Evolutionary conservation across 148 eudicot genomes (phyloP).

Genomic region (Camellia granthamiana): DNA sequence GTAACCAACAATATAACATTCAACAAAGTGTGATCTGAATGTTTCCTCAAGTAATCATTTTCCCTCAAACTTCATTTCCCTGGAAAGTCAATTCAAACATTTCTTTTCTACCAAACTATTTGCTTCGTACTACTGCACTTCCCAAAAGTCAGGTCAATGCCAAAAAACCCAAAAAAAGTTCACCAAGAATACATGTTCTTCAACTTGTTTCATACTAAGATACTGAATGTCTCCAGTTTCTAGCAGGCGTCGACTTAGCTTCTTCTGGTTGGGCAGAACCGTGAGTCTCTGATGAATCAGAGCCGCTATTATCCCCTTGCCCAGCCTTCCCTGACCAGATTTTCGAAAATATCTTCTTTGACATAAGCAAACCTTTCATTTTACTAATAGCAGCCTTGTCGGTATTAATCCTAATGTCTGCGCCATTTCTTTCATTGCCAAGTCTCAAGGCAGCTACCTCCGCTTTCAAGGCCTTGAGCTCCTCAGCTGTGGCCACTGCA

Average conservation of each 20-base stretch:
- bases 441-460: constrained; percentile 76
- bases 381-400: constrained; percentile 51
- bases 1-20: background rate
- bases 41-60: background rate
- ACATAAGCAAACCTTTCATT: constrained; percentile 59
- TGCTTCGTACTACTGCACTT: background rate
- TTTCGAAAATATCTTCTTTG: constrained; percentile 67
- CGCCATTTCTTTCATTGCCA: constrained; percentile 31
- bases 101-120: background rate
- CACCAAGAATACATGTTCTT: constrained; percentile 10
- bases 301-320: constrained; percentile 66
- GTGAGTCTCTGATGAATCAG: constrained; percentile 76
- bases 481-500: constrained; percentile 74
- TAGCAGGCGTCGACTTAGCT: constrained; percentile 47
- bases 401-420: background rate
- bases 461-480: constrained; percentile 65
- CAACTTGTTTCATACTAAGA: constrained; percentile 33
- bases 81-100: constrained; percentile 19
- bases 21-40: background rate
- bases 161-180: background rate
- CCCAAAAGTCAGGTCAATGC: background rate
- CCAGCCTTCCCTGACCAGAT: constrained; percentile 63
- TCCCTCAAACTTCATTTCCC: background rate
- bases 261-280: constrained; percentile 57
- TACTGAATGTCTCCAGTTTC: constrained; percentile 61